Base-by-base conservation (phyloP, 768 basidiomycete genomes). In the Agrocybe chaxingu region DNA sequence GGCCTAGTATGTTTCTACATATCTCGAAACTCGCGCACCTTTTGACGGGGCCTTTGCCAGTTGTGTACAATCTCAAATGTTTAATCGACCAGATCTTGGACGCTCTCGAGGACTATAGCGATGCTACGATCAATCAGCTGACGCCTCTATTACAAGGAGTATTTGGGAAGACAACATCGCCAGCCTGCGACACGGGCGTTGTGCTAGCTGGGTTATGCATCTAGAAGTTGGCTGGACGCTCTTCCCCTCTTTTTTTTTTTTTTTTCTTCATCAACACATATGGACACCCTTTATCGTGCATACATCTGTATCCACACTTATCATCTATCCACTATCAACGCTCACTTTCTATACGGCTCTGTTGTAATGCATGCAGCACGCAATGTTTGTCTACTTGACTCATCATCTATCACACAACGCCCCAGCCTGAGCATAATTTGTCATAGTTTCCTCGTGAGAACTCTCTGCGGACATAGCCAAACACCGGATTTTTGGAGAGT, bases 11-110 rank as follows among this genome's bases (percentile, higher is more conserved):
- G 80, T 70, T 16, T 24, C 1, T 10, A 24, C 5, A 24, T 13
- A 13, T 3, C 49, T 43, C 45, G 29, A n/a, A 30, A 13, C 41
- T 11, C 42, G 33, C 6, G 38, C 44, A 39, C 36, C 30, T 39
- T 10, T 35, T 45, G 30, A 47, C 47, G 34, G 38, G 51, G 30
- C 18, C 19, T 38, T 11, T 36, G 37, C 1, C 44, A 87, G 85
- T 80, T 54, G 67, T 84, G 7, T 80, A 81, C 52, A 66, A 80
- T 8, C 60, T 84, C 62, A 86, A 88, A 61, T 86, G 86, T 58
- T 52, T 79, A 19, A 45, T 85, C 31, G 81, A 83, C 55, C 16
- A 66, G 3, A 46, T 79, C 24, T 64, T 86, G 36, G 69, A 87
- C 57, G 60, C 62, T 4, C 57, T 68, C 2, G 79, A 82, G 62